Base-by-base conservation (phyloP, 2,329 filamentous ascomycete species). In the Penicillium sp. region DNA sequence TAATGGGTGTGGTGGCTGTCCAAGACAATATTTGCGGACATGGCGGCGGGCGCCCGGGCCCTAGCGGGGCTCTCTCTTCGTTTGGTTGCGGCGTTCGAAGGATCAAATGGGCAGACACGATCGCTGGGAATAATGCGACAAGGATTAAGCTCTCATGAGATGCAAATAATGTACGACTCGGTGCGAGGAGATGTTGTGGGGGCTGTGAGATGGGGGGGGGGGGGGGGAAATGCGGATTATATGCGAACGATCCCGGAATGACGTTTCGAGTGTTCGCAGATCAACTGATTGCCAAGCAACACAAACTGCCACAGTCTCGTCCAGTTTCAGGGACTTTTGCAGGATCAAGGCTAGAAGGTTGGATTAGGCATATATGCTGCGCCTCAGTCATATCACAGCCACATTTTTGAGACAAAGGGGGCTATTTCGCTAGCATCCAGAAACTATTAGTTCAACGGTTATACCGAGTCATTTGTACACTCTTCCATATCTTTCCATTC, bases 11-110 rank as follows among this genome's bases (percentile, higher is more conserved):
- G 71, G 19, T 69, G 71, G 44, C 71, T 70, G 59, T 79, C 75
- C 56, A 80, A 69, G 51, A 75, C 64, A 58, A 80, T 73, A 42
- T 67, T 70, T 59, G 77, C 76, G 53, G 78, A 75, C 78, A 80
- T 80, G 61, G 63, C 66, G 67, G 61, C 61, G 57, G 53, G 50
- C 59, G 61, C 63, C 50, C 45, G 52, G 51, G 53, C 54, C 50
- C 47, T 51, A 28, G 53, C 51, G 46, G 54, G 52, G 52, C 45
- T 51, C 19, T 30, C 16, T 46, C 22, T 45, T 55, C 19, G 26
- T 11, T 36, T 41, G 26, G 28, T 16, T 25, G 50, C 42, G 28
- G 47, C 30, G 36, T 17, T 51, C 14, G 33, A 33, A 30, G 40
- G 37, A n/a, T 35, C 17, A n/a, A 38, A 46, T 25, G 25, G 17